Evolutionary conservation across 306 rosid genomes (phyloP), one percentile per base, ranked within the genome.

Genomic region (Vicia sativa): DNA sequence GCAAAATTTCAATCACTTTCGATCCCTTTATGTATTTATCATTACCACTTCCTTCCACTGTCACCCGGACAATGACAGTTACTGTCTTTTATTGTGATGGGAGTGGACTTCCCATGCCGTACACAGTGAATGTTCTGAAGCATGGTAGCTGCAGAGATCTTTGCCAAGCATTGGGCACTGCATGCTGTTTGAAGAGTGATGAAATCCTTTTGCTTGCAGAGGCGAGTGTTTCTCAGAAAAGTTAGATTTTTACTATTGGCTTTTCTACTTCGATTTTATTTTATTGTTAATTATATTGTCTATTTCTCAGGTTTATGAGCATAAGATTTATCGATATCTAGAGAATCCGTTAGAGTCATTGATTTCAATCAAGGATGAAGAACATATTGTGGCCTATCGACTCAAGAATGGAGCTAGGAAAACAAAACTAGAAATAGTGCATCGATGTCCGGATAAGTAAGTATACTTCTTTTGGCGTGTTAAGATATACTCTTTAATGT

Each of bases 21-120:
- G 99, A 95, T 69, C 99, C 99, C 29, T 95, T 95, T 83, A 95
- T 95, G 99, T 95, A 95, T 83, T 82, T 95, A 59, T 95, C 99
- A 45, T 54, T 95, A 84, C 99, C 99, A 35, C 80, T 95, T 21
- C 97, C 99, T 85, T 95, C 99, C 45, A 87, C 91, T 38, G 90
- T 82, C 67, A 90, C 85, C 28, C 90, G 97, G 62, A 77, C 80
- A 14, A 84, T 95, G 95, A 84, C 87, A 10, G 89, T 90, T 50
- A 91, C 96, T 50, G 85, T 95, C 68, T 80, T 91, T 60, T 87
- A 87, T 78, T 87, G 87, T 42, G 96, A 95, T 70, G 99, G 99
- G 77, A 77, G 83, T 67, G 86, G 81, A 70, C 97, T 90, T 74
- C 99, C 99, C 63, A 88, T 88, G 92, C 97, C 97, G 2, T 88